A percentile compares a stretch with the other conserved stretches of the same genome.
These are phyloP conservation scores for Alternaria consortialis DNA, from an alignment of 2,329 filamentous ascomycete species.

Conservation along the genomic window DNA sequence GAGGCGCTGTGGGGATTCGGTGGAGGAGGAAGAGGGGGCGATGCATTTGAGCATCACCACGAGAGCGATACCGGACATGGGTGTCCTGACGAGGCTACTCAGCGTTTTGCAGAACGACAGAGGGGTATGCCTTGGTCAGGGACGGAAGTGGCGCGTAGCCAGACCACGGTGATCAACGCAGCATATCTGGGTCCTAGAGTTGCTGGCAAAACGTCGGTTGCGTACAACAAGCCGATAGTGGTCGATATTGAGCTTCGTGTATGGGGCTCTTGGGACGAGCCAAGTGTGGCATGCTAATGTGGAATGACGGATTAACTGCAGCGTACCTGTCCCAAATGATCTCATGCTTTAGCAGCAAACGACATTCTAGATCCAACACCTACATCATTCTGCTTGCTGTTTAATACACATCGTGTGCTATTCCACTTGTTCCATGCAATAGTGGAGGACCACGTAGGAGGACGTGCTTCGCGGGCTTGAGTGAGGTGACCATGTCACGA, in stretches of 20 bases:
- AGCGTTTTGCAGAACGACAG: background rate
- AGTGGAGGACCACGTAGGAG: slow-evolving; percentile 35
- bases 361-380: background rate
- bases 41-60: slow-evolving; percentile 24
- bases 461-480: slow-evolving; percentile 18
- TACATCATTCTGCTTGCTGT: slow-evolving; percentile 3
- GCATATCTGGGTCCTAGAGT: slow-evolving; percentile 75
- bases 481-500: slow-evolving; percentile 11
- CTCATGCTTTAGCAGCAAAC: slow-evolving; percentile 26
- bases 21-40: slow-evolving; percentile 18
- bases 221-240: slow-evolving; percentile 82
- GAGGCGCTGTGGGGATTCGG: slow-evolving; percentile 31
- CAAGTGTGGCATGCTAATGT: slow-evolving; percentile 17
- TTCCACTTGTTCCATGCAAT: slow-evolving; percentile 18
- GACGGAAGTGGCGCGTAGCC: slow-evolving; percentile 55
- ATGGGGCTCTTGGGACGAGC: slow-evolving; percentile 49
- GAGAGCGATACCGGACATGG: slow-evolving; percentile 31
- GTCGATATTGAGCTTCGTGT: slow-evolving; percentile 79
- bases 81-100: slow-evolving; percentile 31
- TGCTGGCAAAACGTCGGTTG: slow-evolving; percentile 61
- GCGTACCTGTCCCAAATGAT: slow-evolving; percentile 29
- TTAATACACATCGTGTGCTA: slow-evolving; percentile 13
- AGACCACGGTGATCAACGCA: slow-evolving; percentile 84
- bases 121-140: slow-evolving; percentile 15
- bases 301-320: slow-evolving; percentile 25